A percentile compares a stretch with the other conserved stretches of the same genome.
Conservation (phyloP, 108 stramenopile genomes). For the Pelagomonas calceolata region DNA sequence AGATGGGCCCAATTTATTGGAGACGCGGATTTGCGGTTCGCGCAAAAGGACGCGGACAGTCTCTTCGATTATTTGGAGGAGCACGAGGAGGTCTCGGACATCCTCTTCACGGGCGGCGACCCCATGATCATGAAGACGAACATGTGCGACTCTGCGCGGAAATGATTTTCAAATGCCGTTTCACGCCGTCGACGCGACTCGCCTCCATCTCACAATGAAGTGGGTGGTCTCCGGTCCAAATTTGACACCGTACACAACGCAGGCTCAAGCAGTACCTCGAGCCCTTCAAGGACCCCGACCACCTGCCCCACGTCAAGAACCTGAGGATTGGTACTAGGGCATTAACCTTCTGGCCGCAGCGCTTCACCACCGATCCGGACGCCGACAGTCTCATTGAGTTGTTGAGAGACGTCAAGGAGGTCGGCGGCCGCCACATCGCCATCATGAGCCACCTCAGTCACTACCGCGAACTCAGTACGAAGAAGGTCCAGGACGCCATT, state of each 20-base stretch:
- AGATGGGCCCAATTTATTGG: constrained; percentile 55
- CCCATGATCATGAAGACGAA: constrained; percentile 51
- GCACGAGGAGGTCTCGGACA: constrained; percentile 40
- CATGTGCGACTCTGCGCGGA: no score
- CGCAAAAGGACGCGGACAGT: constrained; percentile 43
- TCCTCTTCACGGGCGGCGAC: constrained; percentile 55
- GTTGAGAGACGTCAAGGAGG: constrained; percentile 35
- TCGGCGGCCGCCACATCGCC: constrained; percentile 43
- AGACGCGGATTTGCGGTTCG: constrained; percentile 43
- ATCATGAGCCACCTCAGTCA: constrained; percentile 53
- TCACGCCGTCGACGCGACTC: no score
- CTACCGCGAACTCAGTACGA: constrained; percentile 32
- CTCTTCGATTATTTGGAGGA: constrained; percentile 40
- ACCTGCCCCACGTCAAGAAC: constrained; percentile 48
- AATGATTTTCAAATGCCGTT: no score
- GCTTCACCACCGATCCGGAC: constrained; percentile 47
- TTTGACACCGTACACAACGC: no score
- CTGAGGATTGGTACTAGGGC: constrained; percentile 50
- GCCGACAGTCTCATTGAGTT: constrained; percentile 43
- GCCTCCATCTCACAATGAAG: no score
- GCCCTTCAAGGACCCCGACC: constrained; percentile 36
- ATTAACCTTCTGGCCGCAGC: constrained; percentile 51
- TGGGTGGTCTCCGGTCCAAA: no score
- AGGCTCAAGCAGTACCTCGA: constrained; percentile 39
- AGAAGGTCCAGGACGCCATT: constrained; percentile 33